Conservation (phyloP, 1,139 yeast species). For the Petasospora rhodanensis region DNA sequence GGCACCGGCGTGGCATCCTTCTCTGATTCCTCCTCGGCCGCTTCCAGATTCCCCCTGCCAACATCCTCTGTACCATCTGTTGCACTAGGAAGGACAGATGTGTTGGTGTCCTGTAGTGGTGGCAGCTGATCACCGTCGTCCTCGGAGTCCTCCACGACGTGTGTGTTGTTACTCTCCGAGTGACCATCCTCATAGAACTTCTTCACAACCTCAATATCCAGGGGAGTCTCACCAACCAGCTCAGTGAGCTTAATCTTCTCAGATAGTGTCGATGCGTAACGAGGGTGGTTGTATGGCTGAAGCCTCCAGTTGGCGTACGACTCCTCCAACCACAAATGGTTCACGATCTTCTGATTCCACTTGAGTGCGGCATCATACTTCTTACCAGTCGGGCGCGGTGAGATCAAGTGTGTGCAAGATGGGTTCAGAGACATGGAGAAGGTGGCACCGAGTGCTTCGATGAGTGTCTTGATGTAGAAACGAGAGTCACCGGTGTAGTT, state of each 20-base stretch:
- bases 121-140: slow-evolving; percentile 13
- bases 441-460: slow-evolving; percentile 66
- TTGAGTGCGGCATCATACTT: slow-evolving; percentile 68
- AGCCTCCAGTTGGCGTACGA: slow-evolving; percentile 58
- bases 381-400: slow-evolving; percentile 64
- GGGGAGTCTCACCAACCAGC: slow-evolving; percentile 47
- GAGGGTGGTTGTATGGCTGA: slow-evolving; percentile 39
- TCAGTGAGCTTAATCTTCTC: slow-evolving; percentile 35
- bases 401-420: slow-evolving; percentile 67
- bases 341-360: slow-evolving; percentile 59
- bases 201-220: slow-evolving; percentile 38
- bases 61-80: too few species aligned
- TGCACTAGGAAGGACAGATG: too few species aligned
- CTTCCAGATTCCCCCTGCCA: background rate
- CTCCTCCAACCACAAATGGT: slow-evolving; percentile 91
- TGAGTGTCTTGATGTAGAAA: slow-evolving; percentile 59
- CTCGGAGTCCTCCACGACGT: slow-evolving; percentile 23
- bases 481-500: slow-evolving; percentile 86
- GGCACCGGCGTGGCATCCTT: too few species aligned
- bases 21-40: too few species aligned
- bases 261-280: slow-evolving; percentile 40
- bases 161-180: slow-evolving; percentile 14
- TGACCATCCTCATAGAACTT: slow-evolving; percentile 34
- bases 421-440: slow-evolving; percentile 68
- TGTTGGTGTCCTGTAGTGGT: too few species aligned